Conservation (phyloP, 345 rosid species). For the Salix viminalis region DNA sequence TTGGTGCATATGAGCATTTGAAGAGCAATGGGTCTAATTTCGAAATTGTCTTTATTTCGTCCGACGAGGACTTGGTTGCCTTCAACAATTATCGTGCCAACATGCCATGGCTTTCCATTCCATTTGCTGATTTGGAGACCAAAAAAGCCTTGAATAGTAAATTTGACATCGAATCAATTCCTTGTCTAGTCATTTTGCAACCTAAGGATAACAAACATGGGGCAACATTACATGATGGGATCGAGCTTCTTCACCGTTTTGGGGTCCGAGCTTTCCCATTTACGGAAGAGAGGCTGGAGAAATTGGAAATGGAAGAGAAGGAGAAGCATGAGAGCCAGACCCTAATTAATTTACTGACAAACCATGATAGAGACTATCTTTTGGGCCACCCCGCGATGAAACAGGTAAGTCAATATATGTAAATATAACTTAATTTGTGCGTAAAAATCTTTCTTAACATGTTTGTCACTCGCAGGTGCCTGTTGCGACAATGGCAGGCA, state of each 20-base stretch:
- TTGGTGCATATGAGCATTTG: constrained; percentile 35
- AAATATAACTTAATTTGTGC: background rate
- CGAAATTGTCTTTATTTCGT: constrained; percentile 54
- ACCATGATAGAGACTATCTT: constrained; percentile 40
- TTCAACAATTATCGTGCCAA: constrained; percentile 43
- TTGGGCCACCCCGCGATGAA: constrained; percentile 28
- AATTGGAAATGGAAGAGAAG: constrained; percentile 37
- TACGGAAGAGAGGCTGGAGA: constrained; percentile 42
- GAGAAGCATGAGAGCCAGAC: constrained; percentile 51
- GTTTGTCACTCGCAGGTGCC: constrained; percentile 33
- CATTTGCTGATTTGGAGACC: constrained; percentile 52
- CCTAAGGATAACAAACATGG: constrained; percentile 36
- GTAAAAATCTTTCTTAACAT: background rate
- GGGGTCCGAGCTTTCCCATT: constrained; percentile 56
- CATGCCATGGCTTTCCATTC: constrained; percentile 63
- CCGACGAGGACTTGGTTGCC: constrained; percentile 50
- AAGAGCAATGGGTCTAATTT: constrained; percentile 34
- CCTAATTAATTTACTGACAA: constrained; percentile 29
- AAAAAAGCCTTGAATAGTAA: constrained; percentile 43
- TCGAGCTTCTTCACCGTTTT: constrained; percentile 42
- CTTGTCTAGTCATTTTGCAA: constrained; percentile 46
- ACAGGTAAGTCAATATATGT: constrained; percentile 32
- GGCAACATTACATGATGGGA: constrained; percentile 34
- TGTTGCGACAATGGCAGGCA: constrained; percentile 42
- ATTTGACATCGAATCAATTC: constrained; percentile 51